Conservation (phyloP, 371 early-diverging fungal genomes). For the Mortierella sp. region DNA sequence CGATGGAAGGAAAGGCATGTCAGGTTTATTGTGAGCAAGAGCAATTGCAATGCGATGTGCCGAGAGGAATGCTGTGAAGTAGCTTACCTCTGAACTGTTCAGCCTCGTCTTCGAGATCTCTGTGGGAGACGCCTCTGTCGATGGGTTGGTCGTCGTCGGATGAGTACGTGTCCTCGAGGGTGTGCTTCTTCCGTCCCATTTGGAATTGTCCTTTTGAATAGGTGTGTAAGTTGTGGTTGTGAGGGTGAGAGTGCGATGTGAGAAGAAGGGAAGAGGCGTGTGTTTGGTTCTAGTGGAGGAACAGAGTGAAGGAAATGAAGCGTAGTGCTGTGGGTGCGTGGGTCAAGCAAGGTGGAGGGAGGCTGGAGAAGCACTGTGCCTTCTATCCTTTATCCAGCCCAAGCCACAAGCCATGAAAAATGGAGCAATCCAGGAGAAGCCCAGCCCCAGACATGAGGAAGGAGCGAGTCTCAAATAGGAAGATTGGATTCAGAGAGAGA, state of each 20-base stretch:
- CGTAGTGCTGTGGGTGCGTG: too few relatives aligned
- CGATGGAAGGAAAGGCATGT: background rate
- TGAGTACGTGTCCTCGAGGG: constrained; percentile 37
- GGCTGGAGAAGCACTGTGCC: too few relatives aligned
- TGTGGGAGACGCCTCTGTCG: constrained; percentile 32
- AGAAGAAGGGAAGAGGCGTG: background rate
- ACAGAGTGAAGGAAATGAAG: too few relatives aligned
- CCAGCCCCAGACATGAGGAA: background rate
- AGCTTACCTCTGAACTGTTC: constrained; percentile 43
- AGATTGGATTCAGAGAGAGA: background rate
- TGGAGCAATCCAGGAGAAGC: too few relatives aligned
- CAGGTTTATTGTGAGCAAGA: background rate
- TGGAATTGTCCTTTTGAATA: background rate
- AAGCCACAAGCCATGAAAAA: too few relatives aligned
- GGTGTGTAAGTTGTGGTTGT: background rate
- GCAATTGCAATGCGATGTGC: background rate
- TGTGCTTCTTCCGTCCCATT: constrained; percentile 41
- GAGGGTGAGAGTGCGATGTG: background rate
- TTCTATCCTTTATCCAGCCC: too few relatives aligned
- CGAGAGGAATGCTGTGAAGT: background rate
- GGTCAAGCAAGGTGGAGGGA: too few relatives aligned
- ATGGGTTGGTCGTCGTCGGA: constrained; percentile 40
- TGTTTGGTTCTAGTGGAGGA: too few relatives aligned
- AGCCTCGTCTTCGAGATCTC: constrained; percentile 44
- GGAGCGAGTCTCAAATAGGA: constrained; percentile 3